Percentiles rank a stretch among this genome's conserved stretches.
Conservation (phyloP, 257 asterid genomes). For the Solanum verrucosum region DNA sequence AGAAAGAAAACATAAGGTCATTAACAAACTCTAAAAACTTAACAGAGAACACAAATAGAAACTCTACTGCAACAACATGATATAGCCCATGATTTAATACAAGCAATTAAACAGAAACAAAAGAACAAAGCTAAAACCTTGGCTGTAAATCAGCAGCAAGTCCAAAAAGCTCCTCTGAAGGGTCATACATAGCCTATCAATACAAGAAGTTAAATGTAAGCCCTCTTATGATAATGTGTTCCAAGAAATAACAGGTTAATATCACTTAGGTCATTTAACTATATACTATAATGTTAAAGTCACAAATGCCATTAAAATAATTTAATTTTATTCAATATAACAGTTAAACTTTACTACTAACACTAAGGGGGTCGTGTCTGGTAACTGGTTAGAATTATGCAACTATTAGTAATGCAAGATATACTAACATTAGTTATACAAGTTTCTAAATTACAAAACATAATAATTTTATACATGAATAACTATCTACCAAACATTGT, state of each 20-base stretch:
- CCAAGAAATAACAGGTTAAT: neutral
- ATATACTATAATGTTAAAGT: neutral
- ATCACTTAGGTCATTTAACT: neutral
- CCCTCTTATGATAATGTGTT: neutral
- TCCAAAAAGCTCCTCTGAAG: constrained; percentile 81
- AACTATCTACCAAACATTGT: neutral
- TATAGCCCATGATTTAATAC: neutral
- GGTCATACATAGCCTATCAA: constrained; percentile 65
- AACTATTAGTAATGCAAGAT: too few species aligned
- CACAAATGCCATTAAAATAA: neutral
- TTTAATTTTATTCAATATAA: neutral
- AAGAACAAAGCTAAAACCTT: constrained; percentile 34
- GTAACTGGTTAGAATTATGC: neutral
- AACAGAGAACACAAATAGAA: neutral
- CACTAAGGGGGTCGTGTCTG: neutral
- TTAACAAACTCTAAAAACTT: neutral
- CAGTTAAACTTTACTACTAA: neutral
- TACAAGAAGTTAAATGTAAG: neutral
- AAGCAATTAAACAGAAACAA: neutral
- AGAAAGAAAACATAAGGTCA: neutral
- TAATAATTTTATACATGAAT: neutral
- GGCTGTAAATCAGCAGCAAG: constrained; percentile 59
- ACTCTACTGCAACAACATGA: neutral
- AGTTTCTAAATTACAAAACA: too few species aligned
- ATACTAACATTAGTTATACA: too few species aligned